phyloP scores from a whole-genome alignment of 2,329 filamentous ascomycete species.

The Botrytis elliptica region DNA sequence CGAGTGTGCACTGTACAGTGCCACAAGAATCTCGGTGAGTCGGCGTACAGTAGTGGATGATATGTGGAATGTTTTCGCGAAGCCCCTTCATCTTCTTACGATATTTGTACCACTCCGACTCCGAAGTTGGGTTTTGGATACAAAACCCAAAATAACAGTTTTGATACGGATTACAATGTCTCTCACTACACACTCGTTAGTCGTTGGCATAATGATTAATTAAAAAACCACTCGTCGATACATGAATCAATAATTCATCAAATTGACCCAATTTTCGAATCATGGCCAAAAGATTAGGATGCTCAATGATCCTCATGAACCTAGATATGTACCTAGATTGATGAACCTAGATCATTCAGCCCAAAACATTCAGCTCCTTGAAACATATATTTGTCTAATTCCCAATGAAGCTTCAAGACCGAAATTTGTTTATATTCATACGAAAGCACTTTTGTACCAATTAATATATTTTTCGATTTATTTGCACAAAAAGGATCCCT shows the following conservation, averaged over 20 bases:
- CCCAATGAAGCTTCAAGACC: conserved; percentile 14
- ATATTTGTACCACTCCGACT: background rate
- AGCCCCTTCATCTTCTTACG: conserved; percentile 16
- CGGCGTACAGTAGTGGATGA: background rate
- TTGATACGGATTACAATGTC: background rate
- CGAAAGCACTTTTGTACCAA: background rate
- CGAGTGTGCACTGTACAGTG: background rate
- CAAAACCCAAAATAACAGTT: background rate
- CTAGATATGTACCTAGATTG: background rate
- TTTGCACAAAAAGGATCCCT: background rate
- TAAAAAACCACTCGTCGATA: background rate
- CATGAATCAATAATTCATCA: background rate
- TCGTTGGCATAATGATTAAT: conserved; percentile 6
- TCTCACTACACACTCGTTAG: background rate
- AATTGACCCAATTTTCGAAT: conserved; percentile 3
- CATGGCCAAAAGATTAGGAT: conserved; percentile 1
- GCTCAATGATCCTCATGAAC: conserved; percentile 16
- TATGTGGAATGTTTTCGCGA: background rate
- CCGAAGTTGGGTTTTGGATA: background rate
- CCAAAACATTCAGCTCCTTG: conserved; percentile 15
- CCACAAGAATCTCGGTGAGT: conserved; percentile 2
- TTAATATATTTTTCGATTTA: conserved; percentile 1
- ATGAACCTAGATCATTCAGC: conserved; percentile 3
- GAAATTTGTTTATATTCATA: conserved; percentile 17
- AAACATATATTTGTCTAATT: conserved; percentile 9